Percentiles rank a stretch among this genome's conserved stretches.
Evolutionary conservation across 768 basidiomycete genomes (phyloP).

Genomic region (Gelatoporia subvermispora): DNA sequence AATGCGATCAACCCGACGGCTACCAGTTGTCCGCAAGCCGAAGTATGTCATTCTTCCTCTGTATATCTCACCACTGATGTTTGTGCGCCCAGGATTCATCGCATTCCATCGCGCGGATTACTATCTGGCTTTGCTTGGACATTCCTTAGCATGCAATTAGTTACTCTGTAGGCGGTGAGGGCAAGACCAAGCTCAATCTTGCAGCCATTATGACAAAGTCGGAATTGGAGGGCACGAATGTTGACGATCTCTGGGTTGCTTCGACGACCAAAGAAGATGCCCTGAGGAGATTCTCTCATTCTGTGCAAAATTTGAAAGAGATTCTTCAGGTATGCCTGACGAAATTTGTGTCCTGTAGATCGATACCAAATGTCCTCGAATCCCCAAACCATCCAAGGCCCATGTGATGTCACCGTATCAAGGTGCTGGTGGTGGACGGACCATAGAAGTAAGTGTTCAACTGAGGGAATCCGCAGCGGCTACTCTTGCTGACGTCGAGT

Average conservation of each 20-base stretch:
- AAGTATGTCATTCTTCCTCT: too few relatives aligned
- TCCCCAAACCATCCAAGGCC: constrained; percentile 24
- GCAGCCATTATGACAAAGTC: constrained; percentile 16
- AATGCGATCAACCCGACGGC: too few relatives aligned
- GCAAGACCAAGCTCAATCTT: constrained; percentile 17
- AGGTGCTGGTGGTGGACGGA: constrained; percentile 46
- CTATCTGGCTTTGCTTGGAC: too few relatives aligned
- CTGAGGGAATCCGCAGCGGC: too few relatives aligned
- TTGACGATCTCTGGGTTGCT: constrained; percentile 16
- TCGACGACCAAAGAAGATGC: constrained; percentile 14
- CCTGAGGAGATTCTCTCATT: constrained; percentile 8
- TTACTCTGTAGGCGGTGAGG: constrained; percentile 20
- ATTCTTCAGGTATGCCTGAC: constrained; percentile 23
- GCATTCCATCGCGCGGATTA: too few relatives aligned
- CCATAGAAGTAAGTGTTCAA: constrained; percentile 36
- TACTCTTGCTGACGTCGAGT: background rate
- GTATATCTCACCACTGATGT: too few relatives aligned
- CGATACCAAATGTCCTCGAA: background rate
- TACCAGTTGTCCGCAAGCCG: too few relatives aligned
- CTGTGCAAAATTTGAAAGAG: constrained; percentile 17
- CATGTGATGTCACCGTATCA: constrained; percentile 45
- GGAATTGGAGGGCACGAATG: constrained; percentile 12
- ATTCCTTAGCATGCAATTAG: constrained; percentile 38
- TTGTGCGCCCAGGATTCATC: too few relatives aligned
- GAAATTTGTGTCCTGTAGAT: too few relatives aligned